A percentile compares a stretch with the other conserved stretches of the same genome.
These are phyloP conservation scores for Ceratobasidium sp. DNA, from an alignment of 1,284 basidiomycete genomes.

Conservation along the genomic window DNA sequence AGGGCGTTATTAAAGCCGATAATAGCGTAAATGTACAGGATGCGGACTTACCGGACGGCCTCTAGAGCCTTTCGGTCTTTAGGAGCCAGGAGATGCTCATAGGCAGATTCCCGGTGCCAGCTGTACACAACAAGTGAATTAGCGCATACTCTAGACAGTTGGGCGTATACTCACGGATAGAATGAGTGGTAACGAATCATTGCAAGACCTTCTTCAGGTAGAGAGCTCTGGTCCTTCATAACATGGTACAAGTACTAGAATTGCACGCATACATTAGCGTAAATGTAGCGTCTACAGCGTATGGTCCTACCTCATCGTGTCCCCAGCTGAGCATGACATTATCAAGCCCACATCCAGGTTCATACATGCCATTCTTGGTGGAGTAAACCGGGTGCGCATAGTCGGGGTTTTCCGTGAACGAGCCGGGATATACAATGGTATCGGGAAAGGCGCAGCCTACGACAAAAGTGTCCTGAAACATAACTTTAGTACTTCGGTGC, in stretches of 20 bases:
- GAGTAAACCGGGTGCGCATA: slow-evolving; percentile 77
- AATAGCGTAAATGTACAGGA: not conserved
- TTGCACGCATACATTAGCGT: slow-evolving; percentile 2
- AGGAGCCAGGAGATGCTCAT: slow-evolving; percentile 77
- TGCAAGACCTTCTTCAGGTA: slow-evolving; percentile 85
- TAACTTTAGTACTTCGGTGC: not conserved
- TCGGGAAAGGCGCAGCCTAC: slow-evolving; percentile 89
- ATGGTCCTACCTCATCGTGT: slow-evolving; percentile 79
- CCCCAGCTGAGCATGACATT: slow-evolving; percentile 94
- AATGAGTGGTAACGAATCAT: slow-evolving; percentile 97
- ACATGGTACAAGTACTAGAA: slow-evolving; percentile 81
- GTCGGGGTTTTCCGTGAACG: slow-evolving; percentile 86
- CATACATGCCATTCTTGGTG: slow-evolving; percentile 87
- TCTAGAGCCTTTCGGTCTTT: slow-evolving; percentile 70
- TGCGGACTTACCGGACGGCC: slow-evolving; percentile 66
- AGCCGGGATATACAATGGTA: slow-evolving; percentile 89
- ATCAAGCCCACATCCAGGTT: slow-evolving; percentile 86
- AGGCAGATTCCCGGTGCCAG: slow-evolving; percentile 91
- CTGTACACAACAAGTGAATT: slow-evolving; percentile 53
- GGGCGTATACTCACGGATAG: slow-evolving; percentile 74
- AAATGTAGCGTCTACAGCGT: slow-evolving; percentile 14
- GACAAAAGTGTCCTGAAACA: slow-evolving; percentile 82
- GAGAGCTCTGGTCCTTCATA: slow-evolving; percentile 80
- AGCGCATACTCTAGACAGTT: not conserved
- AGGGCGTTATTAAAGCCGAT: not conserved